phyloP scores from a whole-genome alignment of 2,329 filamentous ascomycete genomes.

The Fusarium armeniacum region DNA sequence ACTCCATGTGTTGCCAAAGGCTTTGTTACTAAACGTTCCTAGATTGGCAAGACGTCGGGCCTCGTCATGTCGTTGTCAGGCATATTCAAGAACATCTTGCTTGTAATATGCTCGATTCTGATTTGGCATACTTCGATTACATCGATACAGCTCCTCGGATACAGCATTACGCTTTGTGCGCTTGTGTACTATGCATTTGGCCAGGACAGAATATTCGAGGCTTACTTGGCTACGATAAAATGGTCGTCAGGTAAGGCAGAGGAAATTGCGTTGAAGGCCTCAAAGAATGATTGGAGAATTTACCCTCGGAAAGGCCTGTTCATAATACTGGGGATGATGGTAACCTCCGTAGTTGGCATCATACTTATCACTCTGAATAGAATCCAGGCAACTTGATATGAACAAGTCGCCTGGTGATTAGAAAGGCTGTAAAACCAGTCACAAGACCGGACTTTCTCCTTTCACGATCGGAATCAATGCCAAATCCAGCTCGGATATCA shows the following conservation, averaged over 20 bases:
- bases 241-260: background rate
- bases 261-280: fast-evolving
- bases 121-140: slow-evolving; percentile 27
- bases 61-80: slow-evolving; percentile 15
- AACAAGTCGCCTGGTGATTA: background rate
- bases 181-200: background rate
- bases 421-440: background rate
- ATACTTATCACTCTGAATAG: background rate
- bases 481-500: background rate
- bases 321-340: background rate
- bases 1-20: too few species aligned
- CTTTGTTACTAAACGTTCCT: background rate
- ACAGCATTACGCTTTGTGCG: slow-evolving; percentile 7
- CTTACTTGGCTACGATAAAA: background rate
- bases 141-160: slow-evolving; percentile 3
- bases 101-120: slow-evolving; percentile 5
- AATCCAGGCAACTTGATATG: background rate
- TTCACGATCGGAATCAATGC: background rate
- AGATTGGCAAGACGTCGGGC: slow-evolving; percentile 28
- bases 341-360: background rate
- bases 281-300: background rate
- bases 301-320: background rate
- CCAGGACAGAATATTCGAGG: background rate
- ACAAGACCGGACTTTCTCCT: fast-evolving
- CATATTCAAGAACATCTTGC: slow-evolving; percentile 21